Conservation (phyloP, 139 green algal genomes). For the Pseudopediastrum boryanum region DNA sequence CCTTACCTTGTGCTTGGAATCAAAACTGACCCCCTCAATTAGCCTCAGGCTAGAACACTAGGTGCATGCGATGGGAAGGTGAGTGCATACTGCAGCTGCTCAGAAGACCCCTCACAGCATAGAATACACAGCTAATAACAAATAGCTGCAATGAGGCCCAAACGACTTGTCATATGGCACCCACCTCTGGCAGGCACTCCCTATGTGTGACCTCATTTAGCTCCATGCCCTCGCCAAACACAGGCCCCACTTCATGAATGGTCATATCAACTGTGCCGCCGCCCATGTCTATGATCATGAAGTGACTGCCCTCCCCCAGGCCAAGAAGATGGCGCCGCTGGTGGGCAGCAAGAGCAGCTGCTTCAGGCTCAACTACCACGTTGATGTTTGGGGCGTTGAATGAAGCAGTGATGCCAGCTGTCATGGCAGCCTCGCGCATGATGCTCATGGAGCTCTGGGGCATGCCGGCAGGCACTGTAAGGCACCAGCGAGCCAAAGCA, state of each 20-base stretch:
- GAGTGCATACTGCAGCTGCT: too few relatives aligned
- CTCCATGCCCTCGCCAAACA: background rate
- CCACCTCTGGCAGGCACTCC: conserved; percentile 34
- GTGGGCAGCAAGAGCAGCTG: conserved; percentile 24
- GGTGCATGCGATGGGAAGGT: too few relatives aligned
- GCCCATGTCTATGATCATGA: conserved; percentile 35
- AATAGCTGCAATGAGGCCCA: too few relatives aligned
- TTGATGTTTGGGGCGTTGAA: background rate
- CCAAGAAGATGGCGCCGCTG: conserved; percentile 10
- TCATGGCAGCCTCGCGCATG: conserved; percentile 15
- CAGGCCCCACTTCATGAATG: conserved; percentile 4
- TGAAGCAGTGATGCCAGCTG: conserved; percentile 12
- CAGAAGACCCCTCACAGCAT: too few relatives aligned
- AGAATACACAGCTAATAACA: too few relatives aligned
- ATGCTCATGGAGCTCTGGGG: conserved; percentile 7
- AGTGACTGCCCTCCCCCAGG: background rate
- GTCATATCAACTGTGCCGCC: conserved; percentile 34
- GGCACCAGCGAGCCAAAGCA: conserved; percentile 5
- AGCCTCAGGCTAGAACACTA: too few relatives aligned
- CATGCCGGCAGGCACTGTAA: conserved; percentile 26
- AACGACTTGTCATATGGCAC: too few relatives aligned
- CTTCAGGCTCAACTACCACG: conserved; percentile 21
- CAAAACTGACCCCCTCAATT: too few relatives aligned
- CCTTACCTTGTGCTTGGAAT: too few relatives aligned
- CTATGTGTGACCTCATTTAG: conserved; percentile 29